These are phyloP conservation scores for Podila epigama DNA, from an alignment of 192 early-diverging fungal genomes.

Conservation along the genomic window DNA sequence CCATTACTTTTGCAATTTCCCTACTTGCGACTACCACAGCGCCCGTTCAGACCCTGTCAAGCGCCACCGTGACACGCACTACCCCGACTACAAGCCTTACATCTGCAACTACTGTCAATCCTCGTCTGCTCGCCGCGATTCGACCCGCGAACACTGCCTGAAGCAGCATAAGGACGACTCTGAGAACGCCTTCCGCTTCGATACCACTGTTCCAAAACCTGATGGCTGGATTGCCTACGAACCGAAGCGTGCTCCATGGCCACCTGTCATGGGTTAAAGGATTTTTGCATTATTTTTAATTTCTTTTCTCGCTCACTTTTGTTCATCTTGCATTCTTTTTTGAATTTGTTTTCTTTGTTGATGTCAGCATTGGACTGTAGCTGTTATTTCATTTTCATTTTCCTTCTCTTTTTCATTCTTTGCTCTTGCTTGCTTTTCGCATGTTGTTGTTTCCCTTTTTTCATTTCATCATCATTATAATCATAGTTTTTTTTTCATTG, in stretches of 20 bases:
- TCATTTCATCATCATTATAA: not conserved
- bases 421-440: not conserved
- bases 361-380: too few relatives aligned
- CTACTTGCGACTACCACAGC: conserved; percentile 46
- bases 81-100: conserved; percentile 48
- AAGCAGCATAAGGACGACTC: conserved; percentile 49
- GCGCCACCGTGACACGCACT: conserved; percentile 43
- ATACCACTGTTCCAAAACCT: conserved; percentile 36
- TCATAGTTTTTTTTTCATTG: not conserved
- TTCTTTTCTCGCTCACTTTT: too few relatives aligned
- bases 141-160: conserved; percentile 37
- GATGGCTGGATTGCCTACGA: conserved; percentile 49
- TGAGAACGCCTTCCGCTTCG: conserved; percentile 38
- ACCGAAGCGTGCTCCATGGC: conserved; percentile 45
- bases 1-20: conserved; percentile 49
- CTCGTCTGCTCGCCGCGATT: conserved; percentile 34
- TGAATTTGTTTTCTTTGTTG: not conserved
- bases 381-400: not conserved
- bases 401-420: not conserved
- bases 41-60: conserved; percentile 45
- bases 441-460: not conserved
- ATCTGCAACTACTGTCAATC: conserved; percentile 49
- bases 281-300: not conserved
- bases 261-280: conserved; percentile 31
- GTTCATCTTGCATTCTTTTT: too few relatives aligned